phyloP scores from a whole-genome alignment of 306 rosid species.

The Senna tora region DNA sequence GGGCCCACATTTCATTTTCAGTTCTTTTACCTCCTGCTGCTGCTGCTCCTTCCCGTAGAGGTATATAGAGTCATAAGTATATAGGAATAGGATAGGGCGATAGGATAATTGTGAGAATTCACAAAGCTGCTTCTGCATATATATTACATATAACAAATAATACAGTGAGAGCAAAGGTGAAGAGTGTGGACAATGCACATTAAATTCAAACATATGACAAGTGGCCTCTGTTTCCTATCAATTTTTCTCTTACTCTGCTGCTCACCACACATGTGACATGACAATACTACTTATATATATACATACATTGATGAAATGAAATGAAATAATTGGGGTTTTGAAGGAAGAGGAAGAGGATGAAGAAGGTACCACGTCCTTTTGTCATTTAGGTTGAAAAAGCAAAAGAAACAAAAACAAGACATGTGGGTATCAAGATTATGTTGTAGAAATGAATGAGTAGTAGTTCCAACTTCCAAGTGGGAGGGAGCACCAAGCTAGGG shows the following conservation, averaged over 20 bases:
- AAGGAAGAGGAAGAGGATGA: too few relatives aligned
- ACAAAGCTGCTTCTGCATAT: too few relatives aligned
- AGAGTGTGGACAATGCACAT: background rate
- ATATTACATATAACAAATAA: too few relatives aligned
- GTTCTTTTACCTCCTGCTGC: too few relatives aligned
- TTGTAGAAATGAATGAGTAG: slow-evolving; percentile 12
- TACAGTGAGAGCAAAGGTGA: too few relatives aligned
- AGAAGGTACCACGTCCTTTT: background rate
- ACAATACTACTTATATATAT: too few relatives aligned
- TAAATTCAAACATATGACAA: background rate
- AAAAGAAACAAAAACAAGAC: slow-evolving; percentile 37
- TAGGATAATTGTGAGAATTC: too few relatives aligned
- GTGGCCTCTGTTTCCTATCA: slow-evolving; percentile 31
- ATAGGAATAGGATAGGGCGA: too few relatives aligned
- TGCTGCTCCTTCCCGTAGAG: too few relatives aligned
- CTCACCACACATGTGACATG: background rate
- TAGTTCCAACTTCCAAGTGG: slow-evolving; percentile 18
- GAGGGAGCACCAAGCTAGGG: slow-evolving; percentile 13
- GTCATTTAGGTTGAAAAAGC: slow-evolving; percentile 29
- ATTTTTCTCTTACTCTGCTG: slow-evolving; percentile 24
- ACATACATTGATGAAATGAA: too few relatives aligned
- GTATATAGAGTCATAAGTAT: too few relatives aligned
- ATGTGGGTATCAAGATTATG: slow-evolving; percentile 20
- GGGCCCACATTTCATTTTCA: slow-evolving; percentile 47
- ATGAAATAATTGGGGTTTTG: background rate